These are phyloP conservation scores for Yamadazyma olivae DNA, from an alignment of 805 yeast genomes.

Conservation along the genomic window DNA sequence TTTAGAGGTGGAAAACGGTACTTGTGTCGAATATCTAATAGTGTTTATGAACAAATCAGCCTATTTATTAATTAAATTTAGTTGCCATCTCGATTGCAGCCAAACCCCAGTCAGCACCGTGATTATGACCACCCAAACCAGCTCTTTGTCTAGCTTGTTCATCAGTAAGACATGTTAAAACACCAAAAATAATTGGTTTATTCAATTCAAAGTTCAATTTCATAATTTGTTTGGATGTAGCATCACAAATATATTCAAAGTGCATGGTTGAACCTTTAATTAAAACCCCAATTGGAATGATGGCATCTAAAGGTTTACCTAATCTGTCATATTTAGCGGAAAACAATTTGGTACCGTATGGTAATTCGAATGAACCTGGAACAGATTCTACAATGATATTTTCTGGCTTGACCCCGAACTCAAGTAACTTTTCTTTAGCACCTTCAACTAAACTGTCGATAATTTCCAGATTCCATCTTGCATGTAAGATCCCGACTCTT, in stretches of 20 bases:
- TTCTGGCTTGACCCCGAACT: slow-evolving; percentile 68
- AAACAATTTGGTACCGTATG: slow-evolving; percentile 67
- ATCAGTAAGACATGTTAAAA: slow-evolving; percentile 89
- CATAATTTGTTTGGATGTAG: slow-evolving; percentile 86
- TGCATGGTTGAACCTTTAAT: slow-evolving; percentile 98
- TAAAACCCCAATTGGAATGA: slow-evolving; percentile 90
- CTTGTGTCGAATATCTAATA: too few relatives aligned
- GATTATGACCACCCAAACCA: slow-evolving; percentile 89
- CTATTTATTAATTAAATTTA: slow-evolving; percentile 33
- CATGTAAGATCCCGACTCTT: slow-evolving; percentile 85
- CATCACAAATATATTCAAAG: slow-evolving; percentile 93
- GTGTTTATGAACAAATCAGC: too few relatives aligned
- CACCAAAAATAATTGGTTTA: slow-evolving; percentile 88
- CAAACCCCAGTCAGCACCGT: slow-evolving; percentile 98
- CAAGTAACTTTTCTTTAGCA: slow-evolving; percentile 55
- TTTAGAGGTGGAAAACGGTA: too few relatives aligned
- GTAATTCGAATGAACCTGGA: slow-evolving; percentile 95
- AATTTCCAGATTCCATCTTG: slow-evolving; percentile 87
- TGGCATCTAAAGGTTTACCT: slow-evolving; percentile 66
- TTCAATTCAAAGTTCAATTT: slow-evolving; percentile 63
- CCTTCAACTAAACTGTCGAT: slow-evolving; percentile 81
- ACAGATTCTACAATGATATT: slow-evolving; percentile 82
- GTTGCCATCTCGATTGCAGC: slow-evolving; percentile 93
- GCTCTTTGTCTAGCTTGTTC: slow-evolving; percentile 94
- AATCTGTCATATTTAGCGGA: slow-evolving; percentile 40